phyloP scores from a whole-genome alignment of 2,329 filamentous ascomycete species.

The Plectosphaerella sp. region DNA sequence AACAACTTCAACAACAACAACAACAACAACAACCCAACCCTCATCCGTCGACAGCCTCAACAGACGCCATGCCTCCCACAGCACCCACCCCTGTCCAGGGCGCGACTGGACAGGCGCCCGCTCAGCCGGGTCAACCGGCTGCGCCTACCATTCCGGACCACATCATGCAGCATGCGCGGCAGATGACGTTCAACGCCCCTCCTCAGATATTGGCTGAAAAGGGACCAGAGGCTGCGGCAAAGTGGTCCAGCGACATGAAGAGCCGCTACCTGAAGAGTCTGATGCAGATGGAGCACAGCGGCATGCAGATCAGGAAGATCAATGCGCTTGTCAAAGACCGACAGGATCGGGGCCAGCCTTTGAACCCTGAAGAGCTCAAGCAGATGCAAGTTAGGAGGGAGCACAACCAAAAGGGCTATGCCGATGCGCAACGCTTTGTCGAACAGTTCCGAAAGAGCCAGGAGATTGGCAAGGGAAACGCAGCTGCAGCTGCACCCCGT shows the following conservation, averaged over 20 bases:
- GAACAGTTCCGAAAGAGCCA: constrained; percentile 43
- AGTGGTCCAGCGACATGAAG: constrained; percentile 45
- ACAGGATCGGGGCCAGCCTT: constrained; percentile 33
- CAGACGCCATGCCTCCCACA: constrained; percentile 7
- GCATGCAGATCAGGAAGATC: constrained; percentile 33
- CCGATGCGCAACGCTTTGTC: constrained; percentile 43
- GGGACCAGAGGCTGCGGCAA: constrained; percentile 34
- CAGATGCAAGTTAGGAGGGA: constrained; percentile 39
- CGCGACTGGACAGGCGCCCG: constrained; percentile 4
- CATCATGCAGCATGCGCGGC: constrained; percentile 41
- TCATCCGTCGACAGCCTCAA: constrained; percentile 1
- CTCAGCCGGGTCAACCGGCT: constrained; percentile 8
- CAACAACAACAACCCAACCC: constrained; percentile 2
- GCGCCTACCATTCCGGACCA: constrained; percentile 32
- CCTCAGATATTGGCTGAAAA: constrained; percentile 33
- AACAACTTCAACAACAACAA: constrained; percentile 3
- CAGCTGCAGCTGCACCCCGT: constrained; percentile 9
- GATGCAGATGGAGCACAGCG: constrained; percentile 42
- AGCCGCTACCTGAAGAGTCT: constrained; percentile 43
- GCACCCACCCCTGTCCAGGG: constrained; percentile 7
- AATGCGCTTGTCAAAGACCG: constrained; percentile 39
- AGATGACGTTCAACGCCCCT: constrained; percentile 42
- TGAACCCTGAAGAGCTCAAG: constrained; percentile 43
- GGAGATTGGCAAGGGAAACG: constrained; percentile 20
- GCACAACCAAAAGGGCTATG: constrained; percentile 36